A percentile compares a stretch with the other conserved stretches of the same genome.
Evolutionary conservation across 768 basidiomycete species (phyloP).

Genomic region (Lepiota venenata): DNA sequence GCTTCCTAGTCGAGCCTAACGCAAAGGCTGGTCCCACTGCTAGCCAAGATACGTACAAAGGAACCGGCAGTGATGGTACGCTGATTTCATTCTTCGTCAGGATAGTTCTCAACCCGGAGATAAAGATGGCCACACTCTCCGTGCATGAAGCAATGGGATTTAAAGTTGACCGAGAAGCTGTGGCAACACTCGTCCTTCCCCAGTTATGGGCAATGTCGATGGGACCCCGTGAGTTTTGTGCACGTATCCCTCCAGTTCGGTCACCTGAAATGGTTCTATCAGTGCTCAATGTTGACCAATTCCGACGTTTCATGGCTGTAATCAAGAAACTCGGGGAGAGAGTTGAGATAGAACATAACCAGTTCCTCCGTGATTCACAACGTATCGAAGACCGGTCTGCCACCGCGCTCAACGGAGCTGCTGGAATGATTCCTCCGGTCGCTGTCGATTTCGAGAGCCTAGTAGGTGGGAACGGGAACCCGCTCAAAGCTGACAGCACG

Average conservation of each 20-base stretch:
- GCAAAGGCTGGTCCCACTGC: slow-evolving; percentile 90
- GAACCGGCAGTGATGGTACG: slow-evolving; percentile 92
- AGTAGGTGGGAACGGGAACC: slow-evolving; percentile 49
- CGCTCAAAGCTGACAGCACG: slow-evolving; percentile 42
- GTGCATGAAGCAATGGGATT: slow-evolving; percentile 97
- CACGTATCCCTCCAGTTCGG: not conserved
- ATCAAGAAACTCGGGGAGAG: slow-evolving; percentile 77
- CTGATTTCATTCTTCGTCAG: slow-evolving; percentile 5
- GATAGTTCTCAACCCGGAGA: not conserved
- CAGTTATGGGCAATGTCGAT: slow-evolving; percentile 98
- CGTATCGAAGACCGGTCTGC: slow-evolving; percentile 79
- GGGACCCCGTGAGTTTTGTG: slow-evolving; percentile 68
- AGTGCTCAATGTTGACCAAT: slow-evolving; percentile 86
- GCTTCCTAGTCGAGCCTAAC: slow-evolving; percentile 72
- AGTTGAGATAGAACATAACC: slow-evolving; percentile 90
- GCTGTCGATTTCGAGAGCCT: slow-evolving; percentile 85
- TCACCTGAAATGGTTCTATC: not conserved
- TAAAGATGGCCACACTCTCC: slow-evolving; percentile 78
- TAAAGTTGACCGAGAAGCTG: slow-evolving; percentile 91
- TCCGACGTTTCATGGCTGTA: slow-evolving; percentile 87
- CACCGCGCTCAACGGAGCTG: slow-evolving; percentile 38
- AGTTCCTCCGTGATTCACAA: slow-evolving; percentile 91
- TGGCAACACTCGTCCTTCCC: slow-evolving; percentile 83
- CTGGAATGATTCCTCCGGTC: slow-evolving; percentile 28
- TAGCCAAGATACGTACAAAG: slow-evolving; percentile 94